These are phyloP conservation scores for Cylindrotheca closterium DNA, from an alignment of 108 stramenopile species.

Conservation along the genomic window DNA sequence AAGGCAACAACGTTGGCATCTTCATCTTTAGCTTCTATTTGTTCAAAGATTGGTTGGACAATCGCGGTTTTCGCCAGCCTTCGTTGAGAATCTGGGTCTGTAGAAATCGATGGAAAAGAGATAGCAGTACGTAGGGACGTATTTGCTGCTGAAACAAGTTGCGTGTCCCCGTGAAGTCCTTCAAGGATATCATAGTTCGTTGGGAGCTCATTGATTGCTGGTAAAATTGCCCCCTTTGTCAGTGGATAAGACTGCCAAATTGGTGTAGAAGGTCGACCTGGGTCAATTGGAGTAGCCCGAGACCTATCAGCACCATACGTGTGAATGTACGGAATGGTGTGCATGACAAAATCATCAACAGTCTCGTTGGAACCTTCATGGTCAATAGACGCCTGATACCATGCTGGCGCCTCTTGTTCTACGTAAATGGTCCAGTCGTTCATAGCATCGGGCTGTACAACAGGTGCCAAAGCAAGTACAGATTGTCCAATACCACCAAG, in stretches of 20 bases:
- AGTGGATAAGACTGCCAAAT: slow-evolving; percentile 68
- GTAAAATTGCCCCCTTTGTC: too few species aligned
- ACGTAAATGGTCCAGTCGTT: not conserved
- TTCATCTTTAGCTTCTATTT: too few species aligned
- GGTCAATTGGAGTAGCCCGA: not conserved
- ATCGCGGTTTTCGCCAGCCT: not conserved
- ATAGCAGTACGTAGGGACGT: not conserved
- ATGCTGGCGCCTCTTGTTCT: not conserved
- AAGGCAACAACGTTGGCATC: not conserved
- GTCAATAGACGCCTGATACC: not conserved
- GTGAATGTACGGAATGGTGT: not conserved
- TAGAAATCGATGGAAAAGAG: not conserved
- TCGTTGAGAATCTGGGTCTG: not conserved
- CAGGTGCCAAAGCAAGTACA: not conserved
- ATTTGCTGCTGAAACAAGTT: not conserved
- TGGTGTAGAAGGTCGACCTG: slow-evolving; percentile 41
- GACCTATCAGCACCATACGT: not conserved
- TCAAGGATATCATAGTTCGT: not conserved
- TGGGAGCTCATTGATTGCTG: not conserved
- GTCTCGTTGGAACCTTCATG: not conserved
- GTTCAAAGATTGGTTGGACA: not conserved
- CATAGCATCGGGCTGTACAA: not conserved
- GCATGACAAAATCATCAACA: not conserved
- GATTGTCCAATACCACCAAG: not conserved
- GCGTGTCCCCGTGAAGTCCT: not conserved